phyloP scores from a whole-genome alignment of 169 alveolate genomes.

The Cryptosporidium tyzzeri region DNA sequence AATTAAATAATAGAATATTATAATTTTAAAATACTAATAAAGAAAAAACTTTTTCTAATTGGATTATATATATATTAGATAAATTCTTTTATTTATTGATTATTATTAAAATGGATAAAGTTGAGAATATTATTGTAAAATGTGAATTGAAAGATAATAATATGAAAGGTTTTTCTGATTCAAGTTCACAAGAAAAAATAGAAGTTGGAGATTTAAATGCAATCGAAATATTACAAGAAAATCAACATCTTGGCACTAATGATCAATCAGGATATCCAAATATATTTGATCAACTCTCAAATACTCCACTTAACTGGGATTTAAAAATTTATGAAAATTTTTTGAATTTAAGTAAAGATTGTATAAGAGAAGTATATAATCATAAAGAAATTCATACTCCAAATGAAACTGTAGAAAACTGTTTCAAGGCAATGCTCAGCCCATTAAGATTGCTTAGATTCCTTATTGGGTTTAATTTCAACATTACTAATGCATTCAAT shows the following conservation, averaged over 20 bases:
- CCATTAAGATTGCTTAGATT: conserved; percentile 65
- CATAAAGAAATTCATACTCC: not conserved
- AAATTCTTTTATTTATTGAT: not conserved
- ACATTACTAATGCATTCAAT: conserved; percentile 18
- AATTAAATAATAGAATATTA: too few species aligned
- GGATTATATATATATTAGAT: not conserved
- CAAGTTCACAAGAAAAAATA: conserved; percentile 34
- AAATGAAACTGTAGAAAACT: conserved; percentile 43
- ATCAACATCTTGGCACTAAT: not conserved
- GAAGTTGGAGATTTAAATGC: conserved; percentile 42
- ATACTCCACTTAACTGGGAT: conserved; percentile 49
- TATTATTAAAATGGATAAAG: not conserved
- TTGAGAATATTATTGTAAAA: conserved; percentile 13
- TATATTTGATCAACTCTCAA: conserved; percentile 15
- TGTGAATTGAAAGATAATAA: conserved; percentile 25
- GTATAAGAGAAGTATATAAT: conserved; percentile 17
- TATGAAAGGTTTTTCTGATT: conserved; percentile 12
- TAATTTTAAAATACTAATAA: too few species aligned
- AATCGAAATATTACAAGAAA: not conserved
- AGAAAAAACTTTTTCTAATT: not conserved
- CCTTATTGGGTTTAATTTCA: conserved; percentile 51
- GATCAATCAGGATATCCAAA: conserved; percentile 1
- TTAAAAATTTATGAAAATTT: conserved; percentile 46
- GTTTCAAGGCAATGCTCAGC: conserved; percentile 43
- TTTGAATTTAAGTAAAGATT: conserved; percentile 14